Evolutionary conservation across 1,284 basidiomycete species (phyloP), one percentile per base, ranked within the genome.

Genomic region (Papiliotrema flavescens): DNA sequence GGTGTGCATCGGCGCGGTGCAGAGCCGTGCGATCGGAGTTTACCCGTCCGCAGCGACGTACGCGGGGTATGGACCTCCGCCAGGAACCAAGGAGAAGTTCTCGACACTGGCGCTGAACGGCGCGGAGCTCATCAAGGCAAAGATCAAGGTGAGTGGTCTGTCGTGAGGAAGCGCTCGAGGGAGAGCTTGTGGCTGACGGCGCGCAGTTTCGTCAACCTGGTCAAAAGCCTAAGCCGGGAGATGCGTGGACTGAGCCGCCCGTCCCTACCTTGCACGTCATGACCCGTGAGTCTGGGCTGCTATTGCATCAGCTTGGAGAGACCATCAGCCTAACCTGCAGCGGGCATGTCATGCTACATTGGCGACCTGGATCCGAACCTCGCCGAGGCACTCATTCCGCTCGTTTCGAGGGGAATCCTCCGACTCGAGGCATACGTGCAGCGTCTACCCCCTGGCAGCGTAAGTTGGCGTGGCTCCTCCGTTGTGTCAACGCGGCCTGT

Each of bases 1-100:
- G 0, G 83, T 95, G 45, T 95, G 92, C 72, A 93, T 96, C 54
- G 92, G 92, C 2, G 87, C 89, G 51, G 79, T 96, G 47, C 80
- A 82, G 41, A 86, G 86, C 9, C 88, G 86, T 15, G 90, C 89
- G 3, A 82, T 95, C 45, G 85, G 95, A 52, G 80, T 94, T 8
- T 93, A 93, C 74, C 91, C 90, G 2, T 82, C 87, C n/a, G 69
- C 80, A 22, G 92, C 90, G 67, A 78, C 90, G 20, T 71, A 80
- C 28, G 76, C 81, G 7, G 82, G 81, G 54, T 53, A 54, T 39
- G 60, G 46, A 78, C 81, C 64, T 11, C 61, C 61, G 43, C 54
- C 63, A 72, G 60, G 61, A 23, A 47, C 50, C 26, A 59, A 46
- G 45, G 63, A 61, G 47, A 49, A 28, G 42, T 63, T 55, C 44